Percentiles rank a stretch among this genome's conserved stretches.
These are phyloP conservation scores for Psidium friedrichsthalianum DNA, from an alignment of 345 rosid species.

Conservation along the genomic window DNA sequence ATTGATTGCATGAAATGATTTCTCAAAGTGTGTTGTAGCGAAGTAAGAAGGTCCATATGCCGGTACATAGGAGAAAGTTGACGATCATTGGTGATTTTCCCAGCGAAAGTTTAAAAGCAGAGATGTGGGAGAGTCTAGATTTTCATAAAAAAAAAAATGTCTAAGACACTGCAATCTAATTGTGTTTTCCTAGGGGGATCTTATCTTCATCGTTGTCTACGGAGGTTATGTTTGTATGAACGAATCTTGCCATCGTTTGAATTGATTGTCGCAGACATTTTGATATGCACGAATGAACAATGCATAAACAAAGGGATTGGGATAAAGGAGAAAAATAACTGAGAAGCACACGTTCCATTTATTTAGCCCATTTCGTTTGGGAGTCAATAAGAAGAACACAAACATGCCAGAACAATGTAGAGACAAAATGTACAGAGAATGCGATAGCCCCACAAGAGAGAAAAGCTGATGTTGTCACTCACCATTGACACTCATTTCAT, in stretches of 20 bases:
- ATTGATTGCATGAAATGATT: neutral
- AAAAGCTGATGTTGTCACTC: neutral
- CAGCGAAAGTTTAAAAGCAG: no score
- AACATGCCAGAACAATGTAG: neutral
- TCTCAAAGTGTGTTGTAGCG: neutral
- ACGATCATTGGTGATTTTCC: neutral
- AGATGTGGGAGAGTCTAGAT: neutral
- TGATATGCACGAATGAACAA: neutral
- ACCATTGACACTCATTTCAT: neutral
- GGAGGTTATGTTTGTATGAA: neutral
- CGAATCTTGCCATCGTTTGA: neutral
- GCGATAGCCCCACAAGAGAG: neutral
- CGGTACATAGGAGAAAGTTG: neutral
- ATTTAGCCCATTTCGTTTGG: neutral
- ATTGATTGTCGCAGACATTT: neutral
- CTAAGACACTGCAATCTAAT: neutral
- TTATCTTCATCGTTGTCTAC: neutral
- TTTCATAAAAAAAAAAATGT: neutral
- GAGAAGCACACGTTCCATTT: neutral
- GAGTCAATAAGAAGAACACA: neutral
- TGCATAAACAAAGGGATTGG: no score
- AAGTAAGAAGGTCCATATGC: neutral
- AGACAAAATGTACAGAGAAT: neutral
- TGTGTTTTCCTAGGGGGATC: neutral
- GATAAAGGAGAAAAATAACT: no score